These are phyloP conservation scores for Botrytis byssoidea DNA, from an alignment of 2,329 filamentous ascomycete species.

Conservation along the genomic window DNA sequence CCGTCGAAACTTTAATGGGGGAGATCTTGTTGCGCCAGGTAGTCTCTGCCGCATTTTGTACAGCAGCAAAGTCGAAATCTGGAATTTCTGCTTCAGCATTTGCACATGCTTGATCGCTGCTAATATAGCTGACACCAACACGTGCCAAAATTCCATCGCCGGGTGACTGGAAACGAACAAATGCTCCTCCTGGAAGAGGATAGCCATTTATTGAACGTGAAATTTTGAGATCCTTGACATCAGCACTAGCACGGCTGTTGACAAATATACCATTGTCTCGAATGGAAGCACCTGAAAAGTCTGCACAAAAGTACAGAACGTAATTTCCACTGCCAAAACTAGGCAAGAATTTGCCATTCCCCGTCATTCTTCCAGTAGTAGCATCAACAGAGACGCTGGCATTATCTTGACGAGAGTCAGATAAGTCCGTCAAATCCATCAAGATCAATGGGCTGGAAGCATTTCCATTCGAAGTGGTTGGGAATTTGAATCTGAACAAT, in stretches of 20 bases:
- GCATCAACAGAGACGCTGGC: conserved; percentile 55
- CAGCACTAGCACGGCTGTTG: conserved; percentile 53
- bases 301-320: conserved; percentile 62
- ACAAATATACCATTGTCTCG: conserved; percentile 61
- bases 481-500: conserved; percentile 64
- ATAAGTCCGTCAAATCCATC: conserved; percentile 64
- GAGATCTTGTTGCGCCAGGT: conserved; percentile 62
- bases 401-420: conserved; percentile 56
- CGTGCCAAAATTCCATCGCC: conserved; percentile 56
- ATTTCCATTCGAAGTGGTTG: conserved; percentile 43
- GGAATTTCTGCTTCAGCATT: conserved; percentile 69
- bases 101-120: conserved; percentile 61
- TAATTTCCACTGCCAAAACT: conserved; percentile 65
- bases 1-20: conserved; percentile 52
- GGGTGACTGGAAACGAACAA: conserved; percentile 55
- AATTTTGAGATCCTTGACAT: conserved; percentile 49
- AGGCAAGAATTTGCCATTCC: conserved; percentile 58
- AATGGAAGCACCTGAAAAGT: conserved; percentile 59
- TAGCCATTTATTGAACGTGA: conserved; percentile 54
- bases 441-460: conserved; percentile 55
- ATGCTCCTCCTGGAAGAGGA: conserved; percentile 59
- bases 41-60: conserved; percentile 51
- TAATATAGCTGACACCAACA: conserved; percentile 70
- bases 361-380: conserved; percentile 59
- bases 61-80: conserved; percentile 59